phyloP scores from a whole-genome alignment of 495 filamentous ascomycete genomes.

The Tetracladium marchalianum region DNA sequence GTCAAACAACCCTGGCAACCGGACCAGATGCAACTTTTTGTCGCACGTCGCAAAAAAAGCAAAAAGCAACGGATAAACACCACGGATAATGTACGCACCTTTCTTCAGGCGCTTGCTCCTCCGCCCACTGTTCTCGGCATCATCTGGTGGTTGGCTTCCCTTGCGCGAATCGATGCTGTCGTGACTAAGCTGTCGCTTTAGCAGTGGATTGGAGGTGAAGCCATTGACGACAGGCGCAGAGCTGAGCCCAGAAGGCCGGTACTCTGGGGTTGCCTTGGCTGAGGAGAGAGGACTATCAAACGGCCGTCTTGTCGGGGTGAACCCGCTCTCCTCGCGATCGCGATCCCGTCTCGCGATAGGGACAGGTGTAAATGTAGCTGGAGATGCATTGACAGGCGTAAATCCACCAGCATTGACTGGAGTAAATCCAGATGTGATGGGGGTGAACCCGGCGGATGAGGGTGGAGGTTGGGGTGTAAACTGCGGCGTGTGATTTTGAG shows the following conservation, averaged over 20 bases:
- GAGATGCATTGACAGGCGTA: slow-evolving; percentile 60
- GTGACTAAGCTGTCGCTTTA: slow-evolving; percentile 78
- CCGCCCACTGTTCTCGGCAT: slow-evolving; percentile 64
- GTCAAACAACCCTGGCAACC: slow-evolving; percentile 13
- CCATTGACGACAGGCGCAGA: slow-evolving; percentile 46
- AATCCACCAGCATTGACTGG: slow-evolving; percentile 46
- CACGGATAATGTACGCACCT: slow-evolving; percentile 42
- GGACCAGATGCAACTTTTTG: slow-evolving; percentile 2
- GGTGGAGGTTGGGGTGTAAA: slow-evolving; percentile 5
- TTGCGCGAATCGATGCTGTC: slow-evolving; percentile 53
- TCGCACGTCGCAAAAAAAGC: neutral
- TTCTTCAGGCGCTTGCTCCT: slow-evolving; percentile 91
- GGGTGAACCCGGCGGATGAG: slow-evolving; percentile 20
- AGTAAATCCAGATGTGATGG: slow-evolving; percentile 20
- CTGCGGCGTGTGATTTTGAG: slow-evolving; percentile 29
- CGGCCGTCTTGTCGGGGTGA: slow-evolving; percentile 34
- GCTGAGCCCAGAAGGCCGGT: slow-evolving; percentile 39
- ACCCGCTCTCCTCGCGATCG: slow-evolving; percentile 28
- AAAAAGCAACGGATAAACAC: neutral
- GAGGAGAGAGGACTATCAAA: slow-evolving; percentile 43
- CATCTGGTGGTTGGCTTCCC: slow-evolving; percentile 50
- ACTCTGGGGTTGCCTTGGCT: slow-evolving; percentile 49
- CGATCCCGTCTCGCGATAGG: slow-evolving; percentile 36
- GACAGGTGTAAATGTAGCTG: slow-evolving; percentile 45
- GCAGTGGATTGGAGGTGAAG: slow-evolving; percentile 37